Base-by-base conservation (phyloP, 1,139 yeast genomes). In the Candida anutae region DNA sequence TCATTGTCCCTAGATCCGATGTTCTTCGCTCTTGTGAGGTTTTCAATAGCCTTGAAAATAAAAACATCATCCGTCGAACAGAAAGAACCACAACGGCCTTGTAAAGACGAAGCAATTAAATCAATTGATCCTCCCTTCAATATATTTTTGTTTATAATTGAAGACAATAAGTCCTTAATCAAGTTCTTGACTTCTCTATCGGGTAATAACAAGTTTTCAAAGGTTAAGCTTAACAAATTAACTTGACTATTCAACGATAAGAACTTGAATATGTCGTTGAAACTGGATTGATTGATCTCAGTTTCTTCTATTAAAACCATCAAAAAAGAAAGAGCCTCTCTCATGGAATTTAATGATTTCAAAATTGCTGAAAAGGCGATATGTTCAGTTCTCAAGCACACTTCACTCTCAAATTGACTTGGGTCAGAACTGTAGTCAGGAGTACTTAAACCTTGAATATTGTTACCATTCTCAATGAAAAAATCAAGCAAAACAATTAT, bases 121-220 rank as follows among this genome's bases (percentile, higher is more conserved):
- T 90, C 98, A 28, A 93, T 90, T 0, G 94, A 81, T 3, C 87
- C 93, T n/a, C 98, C 98, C 42, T 83, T 77, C 25, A 84, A 68
- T 36, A 93, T 87, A 39, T 81, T 84, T 47, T 83, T 79, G 53
- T 88, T 88, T 33, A 93, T 87, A 22, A 93, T 76, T 2, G 95
- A 81, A 1, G 95, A 81, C 27, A 90, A 71, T 24, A 93, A 73
- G 45, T 88, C 97, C 48, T 85, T 83, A 21, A 90, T 76, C 31
- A 87, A 63, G 29, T 74, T 78, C 36, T 81, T 77, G n/a, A 70
- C 71, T 26, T 65, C 65, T 11, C 57, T 53, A 18, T 63, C 67
- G 18, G 90, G 82, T 13, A 90, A 75, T 46, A 90, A 78, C 34
- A 90, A 69, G 38, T 81, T 87, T 42, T 74, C 77, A 51, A 83